These are phyloP conservation scores for Colletotrichum tamarilloi DNA, from an alignment of 2,329 filamentous ascomycete species.

Conservation along the genomic window DNA sequence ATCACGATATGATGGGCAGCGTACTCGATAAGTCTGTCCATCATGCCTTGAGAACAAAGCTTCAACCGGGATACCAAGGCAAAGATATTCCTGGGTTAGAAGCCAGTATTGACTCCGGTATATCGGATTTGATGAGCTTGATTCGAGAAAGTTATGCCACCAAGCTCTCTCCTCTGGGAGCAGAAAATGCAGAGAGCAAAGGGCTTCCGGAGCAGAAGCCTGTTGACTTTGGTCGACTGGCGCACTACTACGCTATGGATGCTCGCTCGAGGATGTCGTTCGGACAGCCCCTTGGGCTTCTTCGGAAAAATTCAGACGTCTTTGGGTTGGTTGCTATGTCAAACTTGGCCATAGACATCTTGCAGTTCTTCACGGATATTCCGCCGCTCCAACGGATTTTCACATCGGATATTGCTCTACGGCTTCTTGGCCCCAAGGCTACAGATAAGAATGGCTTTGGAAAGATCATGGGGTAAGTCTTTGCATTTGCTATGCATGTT, in stretches of 20 bases:
- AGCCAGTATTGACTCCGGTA: constrained; percentile 28
- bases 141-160: constrained; percentile 15
- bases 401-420: background rate
- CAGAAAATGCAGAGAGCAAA: background rate
- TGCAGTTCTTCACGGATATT: constrained; percentile 28
- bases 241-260: constrained; percentile 32
- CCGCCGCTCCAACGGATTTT: constrained; percentile 10
- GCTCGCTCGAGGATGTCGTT: constrained; percentile 29
- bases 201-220: background rate
- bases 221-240: constrained; percentile 36
- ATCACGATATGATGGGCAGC: constrained; percentile 39
- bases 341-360: constrained; percentile 16
- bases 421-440: constrained; percentile 8
- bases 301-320: constrained; percentile 9
- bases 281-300: constrained; percentile 2
- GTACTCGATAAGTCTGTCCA: constrained; percentile 35
- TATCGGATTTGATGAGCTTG: constrained; percentile 26
- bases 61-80: constrained; percentile 34
- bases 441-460: constrained; percentile 23
- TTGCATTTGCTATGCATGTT: background rate
- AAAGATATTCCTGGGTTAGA: constrained; percentile 36
- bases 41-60: constrained; percentile 30
- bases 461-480: constrained; percentile 20
- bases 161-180: background rate
- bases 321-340: constrained; percentile 9